Evolutionary conservation across 371 early-diverging fungal genomes (phyloP), one percentile per base, ranked within the genome.

Genomic region (Massospora cicadina): DNA sequence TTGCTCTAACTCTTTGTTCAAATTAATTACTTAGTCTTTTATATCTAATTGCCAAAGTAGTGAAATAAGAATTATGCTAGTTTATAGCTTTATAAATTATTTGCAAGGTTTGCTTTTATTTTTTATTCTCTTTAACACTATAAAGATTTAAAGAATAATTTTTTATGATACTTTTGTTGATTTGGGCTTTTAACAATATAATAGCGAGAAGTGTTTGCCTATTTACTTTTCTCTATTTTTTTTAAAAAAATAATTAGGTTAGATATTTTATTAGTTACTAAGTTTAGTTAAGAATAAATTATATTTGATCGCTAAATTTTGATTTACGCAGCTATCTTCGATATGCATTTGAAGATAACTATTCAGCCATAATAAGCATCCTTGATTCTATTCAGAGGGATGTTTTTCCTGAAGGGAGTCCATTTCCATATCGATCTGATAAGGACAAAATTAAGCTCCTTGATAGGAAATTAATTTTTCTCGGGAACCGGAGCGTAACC

Each of bases 401-500:
- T 69, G 1, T 67, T 67, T 0, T 67, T 85, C 54, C 68, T 71
- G 1, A 66, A 65, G 3, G 73, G 75, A 25, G 72, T 65, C 2
- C 65, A 58, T 10, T 78, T 73, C 13, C 66, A 71, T 29, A 69
- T 63, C 54, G 77, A 75, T 30, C 75, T 73, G 29, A 85, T 80
- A 1, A 78, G 70, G 60, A 73, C 71, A 43, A 17, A 43, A 43
- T 43, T 17, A 43, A 43, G 17, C 43, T 5, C 3, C 82, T 86
- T 64, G 86, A 87, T 69, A 76, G 75, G 53, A 73, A 79, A 27
- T 69, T 87, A 2, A 81, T 73, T 25, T 64, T 76, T 13, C 85
- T 65, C 76, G 74, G 63, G 86, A 87, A 65, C 86, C 86, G 3
- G 86, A 81, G 58, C 83, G 80, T 66, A 84, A 87, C 60, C 84